Evolutionary conservation across 768 basidiomycete species (phyloP).

Genomic region (Rhodotorula taiwanensis): DNA sequence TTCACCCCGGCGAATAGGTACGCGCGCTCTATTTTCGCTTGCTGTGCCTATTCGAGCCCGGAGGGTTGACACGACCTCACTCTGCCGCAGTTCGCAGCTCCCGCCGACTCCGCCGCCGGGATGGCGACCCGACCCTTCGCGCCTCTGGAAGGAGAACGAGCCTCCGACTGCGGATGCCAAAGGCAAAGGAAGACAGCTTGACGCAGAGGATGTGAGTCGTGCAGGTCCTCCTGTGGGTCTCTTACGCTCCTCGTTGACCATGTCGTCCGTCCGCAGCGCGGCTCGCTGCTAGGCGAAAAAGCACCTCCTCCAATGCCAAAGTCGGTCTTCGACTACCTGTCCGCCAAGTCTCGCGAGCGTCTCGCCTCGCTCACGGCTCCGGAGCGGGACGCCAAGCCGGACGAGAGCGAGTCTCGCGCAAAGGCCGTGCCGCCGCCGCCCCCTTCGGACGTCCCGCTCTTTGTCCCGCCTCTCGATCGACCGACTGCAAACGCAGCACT

Average conservation of each 20-base stretch:
- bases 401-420: too few species aligned
- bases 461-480: conserved; percentile 61
- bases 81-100: conserved; percentile 15
- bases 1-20: neutral
- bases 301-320: conserved; percentile 57
- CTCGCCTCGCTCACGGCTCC: conserved; percentile 49
- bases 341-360: conserved; percentile 81
- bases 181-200: conserved; percentile 35
- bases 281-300: conserved; percentile 72
- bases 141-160: conserved; percentile 57
- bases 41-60: too few species aligned
- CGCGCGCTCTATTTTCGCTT: too few species aligned
- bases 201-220: conserved; percentile 27
- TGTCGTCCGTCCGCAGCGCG: too few species aligned
- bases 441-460: conserved; percentile 45
- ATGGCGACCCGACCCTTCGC: conserved; percentile 76
- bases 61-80: too few species aligned
- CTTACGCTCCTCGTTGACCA: too few species aligned
- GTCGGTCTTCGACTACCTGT: conserved; percentile 91
- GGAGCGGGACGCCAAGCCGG: too few species aligned
- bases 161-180: conserved; percentile 2
- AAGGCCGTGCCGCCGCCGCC: neutral
- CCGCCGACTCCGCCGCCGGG: conserved; percentile 71
- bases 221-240: too few species aligned
- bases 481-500: conserved; percentile 80